Percentiles rank a stretch among this genome's conserved stretches.
phyloP scores from a whole-genome alignment of 1,284 basidiomycete genomes.

The Afroboletus lepidellus region DNA sequence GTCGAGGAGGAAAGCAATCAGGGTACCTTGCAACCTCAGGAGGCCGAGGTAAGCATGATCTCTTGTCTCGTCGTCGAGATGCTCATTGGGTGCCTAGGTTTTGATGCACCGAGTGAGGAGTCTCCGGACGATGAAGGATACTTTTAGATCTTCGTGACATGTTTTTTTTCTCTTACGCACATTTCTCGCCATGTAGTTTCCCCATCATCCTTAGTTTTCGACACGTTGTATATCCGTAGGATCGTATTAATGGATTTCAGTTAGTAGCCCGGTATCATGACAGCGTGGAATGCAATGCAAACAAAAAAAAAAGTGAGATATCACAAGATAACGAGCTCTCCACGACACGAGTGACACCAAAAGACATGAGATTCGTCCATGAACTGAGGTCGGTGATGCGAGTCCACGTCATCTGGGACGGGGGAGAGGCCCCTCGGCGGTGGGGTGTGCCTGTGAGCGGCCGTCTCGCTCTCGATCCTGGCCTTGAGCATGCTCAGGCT shows the following conservation, averaged over 20 bases:
- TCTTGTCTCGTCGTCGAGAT: background rate
- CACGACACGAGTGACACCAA: conserved; percentile 79
- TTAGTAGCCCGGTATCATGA: conserved; percentile 9
- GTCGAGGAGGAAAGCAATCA: conserved; percentile 63
- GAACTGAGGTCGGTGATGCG: conserved; percentile 55
- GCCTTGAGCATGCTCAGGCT: conserved; percentile 88
- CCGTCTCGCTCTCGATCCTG: conserved; percentile 77
- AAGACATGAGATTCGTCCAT: conserved; percentile 82
- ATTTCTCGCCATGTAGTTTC: background rate
- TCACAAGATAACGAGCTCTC: conserved; percentile 75
- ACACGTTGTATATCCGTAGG: conserved; percentile 14
- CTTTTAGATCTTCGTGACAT: conserved; percentile 30
- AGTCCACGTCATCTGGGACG: conserved; percentile 34
- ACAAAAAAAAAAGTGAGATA: conserved; percentile 15
- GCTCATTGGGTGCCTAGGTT: conserved; percentile 43
- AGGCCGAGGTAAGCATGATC: conserved; percentile 61
- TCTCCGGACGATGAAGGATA: conserved; percentile 52
- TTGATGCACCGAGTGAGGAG: conserved; percentile 58
- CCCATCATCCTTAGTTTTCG: conserved; percentile 5
- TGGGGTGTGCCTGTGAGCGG: conserved; percentile 33
- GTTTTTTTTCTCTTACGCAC: conserved; percentile 1
- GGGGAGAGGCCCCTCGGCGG: conserved; percentile 58
- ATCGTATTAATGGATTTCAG: conserved; percentile 25
- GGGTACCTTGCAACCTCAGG: conserved; percentile 62
- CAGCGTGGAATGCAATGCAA: background rate